Conservation (phyloP, 305 asterid species). For the Coffea humblotiana region DNA sequence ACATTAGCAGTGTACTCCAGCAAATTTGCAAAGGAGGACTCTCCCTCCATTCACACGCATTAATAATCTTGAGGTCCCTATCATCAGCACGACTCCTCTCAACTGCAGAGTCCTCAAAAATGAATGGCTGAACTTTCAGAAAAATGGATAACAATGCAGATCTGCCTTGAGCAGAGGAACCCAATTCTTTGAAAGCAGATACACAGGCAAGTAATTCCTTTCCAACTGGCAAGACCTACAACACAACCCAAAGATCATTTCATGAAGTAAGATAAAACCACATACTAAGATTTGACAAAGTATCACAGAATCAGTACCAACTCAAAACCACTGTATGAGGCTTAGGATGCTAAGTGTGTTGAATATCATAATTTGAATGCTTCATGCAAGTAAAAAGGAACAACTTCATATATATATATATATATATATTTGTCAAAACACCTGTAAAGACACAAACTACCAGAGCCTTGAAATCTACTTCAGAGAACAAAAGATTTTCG, state of each 20-base stretch:
- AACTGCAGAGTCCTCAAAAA: constrained; percentile 44
- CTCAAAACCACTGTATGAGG: neutral
- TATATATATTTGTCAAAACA: neutral
- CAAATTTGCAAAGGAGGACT: constrained; percentile 76
- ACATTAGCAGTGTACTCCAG: constrained; percentile 57
- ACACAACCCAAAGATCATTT: neutral
- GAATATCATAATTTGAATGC: neutral
- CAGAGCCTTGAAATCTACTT: neutral
- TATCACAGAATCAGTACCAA: neutral
- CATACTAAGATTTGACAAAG: neutral
- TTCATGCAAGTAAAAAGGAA: neutral
- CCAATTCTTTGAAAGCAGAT: constrained; percentile 66
- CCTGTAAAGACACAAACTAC: neutral
- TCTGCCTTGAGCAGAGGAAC: constrained; percentile 59
- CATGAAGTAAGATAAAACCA: neutral
- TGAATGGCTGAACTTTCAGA: constrained; percentile 38
- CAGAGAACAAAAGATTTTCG: neutral
- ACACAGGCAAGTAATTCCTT: constrained; percentile 65
- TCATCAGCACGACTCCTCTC: constrained; percentile 42
- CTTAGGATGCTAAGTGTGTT: neutral
- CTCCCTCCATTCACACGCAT: constrained; percentile 62
- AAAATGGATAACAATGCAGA: constrained; percentile 58
- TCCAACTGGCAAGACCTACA: constrained; percentile 81
- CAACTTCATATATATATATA: neutral
- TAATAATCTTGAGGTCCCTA: constrained; percentile 31